Evolutionary conservation across 75 land plant species (phyloP), one percentile per base, ranked within the genome.

Genomic region (Pinus albicaulis): DNA sequence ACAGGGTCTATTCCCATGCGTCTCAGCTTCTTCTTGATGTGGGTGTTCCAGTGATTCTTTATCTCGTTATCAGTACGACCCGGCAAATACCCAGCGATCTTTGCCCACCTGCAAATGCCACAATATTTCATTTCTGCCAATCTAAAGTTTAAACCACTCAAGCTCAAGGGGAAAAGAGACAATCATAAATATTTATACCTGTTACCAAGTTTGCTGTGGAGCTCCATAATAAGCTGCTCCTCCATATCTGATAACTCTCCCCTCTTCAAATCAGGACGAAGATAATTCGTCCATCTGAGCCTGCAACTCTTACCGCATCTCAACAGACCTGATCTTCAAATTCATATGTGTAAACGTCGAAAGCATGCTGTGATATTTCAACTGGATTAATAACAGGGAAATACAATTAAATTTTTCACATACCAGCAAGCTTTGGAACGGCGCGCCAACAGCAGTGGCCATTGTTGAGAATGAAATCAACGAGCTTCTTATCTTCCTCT

Each of bases 401-500:
- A 5, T 16, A 6, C 5, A 1, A 17, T 28, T 25, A 64, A 2
- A 23, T 7, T 12, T 26, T 24, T 28, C 8, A 36, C 68, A 63
- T 28, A 57, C 94, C 94, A n/a, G 94, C 94, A 31, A 92, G 94
- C 72, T 90, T 92, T 24, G 94, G 94, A 26, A 92, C 88, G 20
- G 90, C 83, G 0, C 94, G 79, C 94, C 94, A 92, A 76, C 94
- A 87, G 48, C 94, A 92, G 74, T 87, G 92, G 74, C 90, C 90
- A 71, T 92, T 82, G 74, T 78, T 85, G 72, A 83, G 79, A 71
- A 92, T 87, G 86, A 89, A 92, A 73, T 86, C 81, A 59, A 92
- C 84, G 62, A 92, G 85, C 71, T 92, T 92, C 86, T 84, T 87
- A 60, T 92, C 94, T 68, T 92, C 94, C 65, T 90, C 94, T 53